These are phyloP conservation scores for Leccinum boreale DNA, from an alignment of 768 basidiomycete species.

Conservation along the genomic window DNA sequence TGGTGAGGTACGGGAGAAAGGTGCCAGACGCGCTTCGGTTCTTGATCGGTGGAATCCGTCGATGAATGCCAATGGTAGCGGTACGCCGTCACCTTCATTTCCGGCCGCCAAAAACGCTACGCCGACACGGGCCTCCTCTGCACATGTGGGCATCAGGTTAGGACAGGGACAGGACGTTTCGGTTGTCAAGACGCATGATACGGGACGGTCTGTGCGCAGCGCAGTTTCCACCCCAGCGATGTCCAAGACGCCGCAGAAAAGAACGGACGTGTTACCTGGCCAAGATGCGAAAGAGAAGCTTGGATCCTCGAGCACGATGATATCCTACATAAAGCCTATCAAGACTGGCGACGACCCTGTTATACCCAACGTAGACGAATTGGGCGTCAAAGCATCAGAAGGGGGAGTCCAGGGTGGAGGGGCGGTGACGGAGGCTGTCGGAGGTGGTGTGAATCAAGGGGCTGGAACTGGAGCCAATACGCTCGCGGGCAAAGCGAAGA, in stretches of 20 bases:
- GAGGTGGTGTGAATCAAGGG: conserved; percentile 16
- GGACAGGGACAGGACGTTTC: conserved; percentile 20
- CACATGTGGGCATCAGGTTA: conserved; percentile 29
- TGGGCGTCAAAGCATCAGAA: conserved; percentile 40
- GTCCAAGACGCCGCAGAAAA: conserved; percentile 29
- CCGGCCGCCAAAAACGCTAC: conserved; percentile 38
- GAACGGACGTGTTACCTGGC: conserved; percentile 15
- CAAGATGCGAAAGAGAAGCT: conserved; percentile 39
- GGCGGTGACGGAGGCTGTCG: conserved; percentile 1
- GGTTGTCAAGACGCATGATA: conserved; percentile 31
- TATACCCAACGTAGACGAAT: conserved; percentile 35
- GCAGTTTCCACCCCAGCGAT: conserved; percentile 40
- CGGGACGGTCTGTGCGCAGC: conserved; percentile 36
- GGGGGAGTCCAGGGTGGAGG: conserved; percentile 41
- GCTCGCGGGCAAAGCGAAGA: conserved; percentile 16
- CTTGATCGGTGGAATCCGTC: conserved; percentile 69
- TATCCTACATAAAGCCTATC: conserved; percentile 55
- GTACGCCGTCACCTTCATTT: conserved; percentile 36
- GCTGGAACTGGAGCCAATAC: conserved; percentile 15
- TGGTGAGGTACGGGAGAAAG: conserved; percentile 36
- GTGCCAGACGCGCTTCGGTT: conserved; percentile 44
- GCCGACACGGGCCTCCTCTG: conserved; percentile 39
- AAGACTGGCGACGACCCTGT: conserved; percentile 46
- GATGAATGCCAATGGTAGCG: conserved; percentile 25
- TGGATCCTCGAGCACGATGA: conserved; percentile 75